Conservation (phyloP, 176 grass and related monocot species). For the Zoysia japonica region DNA sequence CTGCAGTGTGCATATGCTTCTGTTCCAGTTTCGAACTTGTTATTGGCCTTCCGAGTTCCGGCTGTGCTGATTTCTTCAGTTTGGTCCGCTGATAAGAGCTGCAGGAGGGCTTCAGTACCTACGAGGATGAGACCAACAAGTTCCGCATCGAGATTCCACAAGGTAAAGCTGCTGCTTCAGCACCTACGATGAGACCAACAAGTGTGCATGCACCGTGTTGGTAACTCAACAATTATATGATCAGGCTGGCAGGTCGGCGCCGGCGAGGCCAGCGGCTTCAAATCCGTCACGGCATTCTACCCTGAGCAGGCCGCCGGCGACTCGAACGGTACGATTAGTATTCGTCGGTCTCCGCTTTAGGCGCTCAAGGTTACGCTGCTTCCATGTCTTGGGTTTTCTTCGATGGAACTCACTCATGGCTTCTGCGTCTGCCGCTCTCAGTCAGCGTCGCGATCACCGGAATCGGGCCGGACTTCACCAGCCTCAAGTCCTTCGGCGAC, state of each 20-base stretch:
- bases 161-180: constrained; percentile 51
- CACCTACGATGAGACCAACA: constrained; percentile 66
- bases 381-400: not conserved
- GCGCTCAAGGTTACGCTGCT: too few species aligned
- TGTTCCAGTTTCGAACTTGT: not conserved
- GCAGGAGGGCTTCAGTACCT: constrained; percentile 61
- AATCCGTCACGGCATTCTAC: constrained; percentile 84
- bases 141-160: constrained; percentile 67
- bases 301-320: constrained; percentile 60
- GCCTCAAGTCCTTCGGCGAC: constrained; percentile 78
- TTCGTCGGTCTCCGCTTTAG: not conserved
- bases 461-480: constrained; percentile 96
- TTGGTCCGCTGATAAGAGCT: constrained; percentile 30
- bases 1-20: not conserved
- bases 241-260: constrained; percentile 79
- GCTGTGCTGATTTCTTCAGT: not conserved
- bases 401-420: not conserved
- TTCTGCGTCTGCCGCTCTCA: constrained; percentile 24
- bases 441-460: constrained; percentile 91
- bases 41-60: not conserved
- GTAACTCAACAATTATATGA: not conserved
- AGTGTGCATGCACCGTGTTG: not conserved
- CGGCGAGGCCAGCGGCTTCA: constrained; percentile 60
- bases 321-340: constrained; percentile 55
- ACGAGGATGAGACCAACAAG: constrained; percentile 77